Evolutionary conservation across 225 moss, liverwort and hornwort genomes (phyloP).

Genomic region (Rhytidiadelphus loreus): DNA sequence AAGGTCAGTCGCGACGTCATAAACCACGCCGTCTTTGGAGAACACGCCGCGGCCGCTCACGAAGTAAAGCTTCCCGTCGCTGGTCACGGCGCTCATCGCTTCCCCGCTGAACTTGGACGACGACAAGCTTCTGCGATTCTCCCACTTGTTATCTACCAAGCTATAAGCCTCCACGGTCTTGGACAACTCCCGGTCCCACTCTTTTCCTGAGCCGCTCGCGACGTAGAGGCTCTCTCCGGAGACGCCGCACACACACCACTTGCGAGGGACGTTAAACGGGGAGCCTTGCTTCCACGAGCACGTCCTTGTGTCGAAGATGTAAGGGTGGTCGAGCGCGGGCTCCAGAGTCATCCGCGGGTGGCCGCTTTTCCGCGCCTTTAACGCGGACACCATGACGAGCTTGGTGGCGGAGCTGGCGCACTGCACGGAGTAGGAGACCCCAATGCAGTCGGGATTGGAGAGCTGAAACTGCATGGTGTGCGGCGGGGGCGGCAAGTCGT

Average conservation of each 20-base stretch:
- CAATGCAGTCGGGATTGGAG: slow-evolving; percentile 60
- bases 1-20: slow-evolving; percentile 5
- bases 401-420: slow-evolving; percentile 48
- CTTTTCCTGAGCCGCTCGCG: slow-evolving; percentile 63
- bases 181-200: slow-evolving; percentile 56
- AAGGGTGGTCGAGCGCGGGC: slow-evolving; percentile 66
- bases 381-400: slow-evolving; percentile 66
- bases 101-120: slow-evolving; percentile 85
- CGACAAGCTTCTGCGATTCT: slow-evolving; percentile 18
- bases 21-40: slow-evolving; percentile 49
- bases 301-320: slow-evolving; percentile 48
- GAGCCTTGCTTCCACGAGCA: slow-evolving; percentile 47
- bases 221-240: slow-evolving; percentile 51
- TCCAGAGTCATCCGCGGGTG: slow-evolving; percentile 46
- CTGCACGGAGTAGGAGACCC: slow-evolving; percentile 54
- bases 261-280: slow-evolving; percentile 46
- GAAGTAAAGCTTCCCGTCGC: slow-evolving; percentile 40
- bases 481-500: slow-evolving; percentile 43
- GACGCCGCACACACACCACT: slow-evolving; percentile 84
- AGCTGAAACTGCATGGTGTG: slow-evolving; percentile 69
- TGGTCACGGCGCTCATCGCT: slow-evolving; percentile 47
- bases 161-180: slow-evolving; percentile 49
- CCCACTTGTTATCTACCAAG: slow-evolving; percentile 34
- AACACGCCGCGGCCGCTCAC: slow-evolving; percentile 59
- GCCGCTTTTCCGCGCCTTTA: slow-evolving; percentile 24